Percentiles rank a stretch among this genome's conserved stretches.
Conservation (phyloP, 2,329 filamentous ascomycete genomes). For the Aspergillus sp. region DNA sequence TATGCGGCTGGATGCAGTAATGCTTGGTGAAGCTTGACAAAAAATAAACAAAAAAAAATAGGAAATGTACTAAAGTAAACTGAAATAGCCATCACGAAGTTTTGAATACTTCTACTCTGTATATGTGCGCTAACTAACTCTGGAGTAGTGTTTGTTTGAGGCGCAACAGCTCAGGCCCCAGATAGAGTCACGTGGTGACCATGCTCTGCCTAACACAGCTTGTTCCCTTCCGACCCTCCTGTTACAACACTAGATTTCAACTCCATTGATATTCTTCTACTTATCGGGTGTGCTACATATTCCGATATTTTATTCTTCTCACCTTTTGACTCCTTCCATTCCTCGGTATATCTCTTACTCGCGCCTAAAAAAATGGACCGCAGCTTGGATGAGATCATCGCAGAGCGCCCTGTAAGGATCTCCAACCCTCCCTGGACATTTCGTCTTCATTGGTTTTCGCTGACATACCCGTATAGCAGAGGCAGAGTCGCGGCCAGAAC, state of each 20-base stretch:
- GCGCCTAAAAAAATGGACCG: slow-evolving; percentile 55
- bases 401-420: slow-evolving; percentile 56
- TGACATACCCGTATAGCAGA: slow-evolving; percentile 21
- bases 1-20: slow-evolving; percentile 3
- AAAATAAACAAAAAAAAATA: slow-evolving; percentile 1
- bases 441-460: neutral
- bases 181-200: slow-evolving; percentile 7
- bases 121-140: neutral
- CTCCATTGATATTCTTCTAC: slow-evolving; percentile 7
- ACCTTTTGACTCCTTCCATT: neutral
- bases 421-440: neutral
- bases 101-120: neutral
- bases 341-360: neutral
- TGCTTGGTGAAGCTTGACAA: neutral
- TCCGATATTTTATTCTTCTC: neutral
- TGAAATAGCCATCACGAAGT: no score
- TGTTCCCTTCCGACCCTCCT: slow-evolving; percentile 3
- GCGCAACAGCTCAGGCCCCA: neutral
- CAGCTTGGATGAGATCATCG: slow-evolving; percentile 64
- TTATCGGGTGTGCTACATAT: neutral
- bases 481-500: slow-evolving; percentile 22
- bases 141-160: neutral
- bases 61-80: neutral
- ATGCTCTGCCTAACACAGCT: neutral
- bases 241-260: neutral